Evolutionary conservation across 2,329 filamentous ascomycete genomes (phyloP), one percentile per base, ranked within the genome.

Genomic region (Ophioceras dolichostomum): DNA sequence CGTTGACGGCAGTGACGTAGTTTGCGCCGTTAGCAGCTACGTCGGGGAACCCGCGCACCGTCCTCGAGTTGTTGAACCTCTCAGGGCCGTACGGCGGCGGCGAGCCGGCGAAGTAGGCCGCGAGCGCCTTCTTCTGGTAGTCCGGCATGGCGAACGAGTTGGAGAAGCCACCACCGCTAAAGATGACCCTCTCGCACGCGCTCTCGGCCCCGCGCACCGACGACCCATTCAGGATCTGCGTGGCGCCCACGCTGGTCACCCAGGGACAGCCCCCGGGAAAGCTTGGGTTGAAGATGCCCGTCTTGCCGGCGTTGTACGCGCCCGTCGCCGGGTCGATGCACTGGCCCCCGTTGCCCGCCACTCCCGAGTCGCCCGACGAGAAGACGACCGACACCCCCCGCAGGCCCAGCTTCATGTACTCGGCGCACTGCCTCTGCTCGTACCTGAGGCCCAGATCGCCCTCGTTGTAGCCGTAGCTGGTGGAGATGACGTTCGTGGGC

Each of bases 371-470:
- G n/a, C 67, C 68, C 3, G 60, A 64, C 1, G 67, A 65, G 45
- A 65, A 69, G 24, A 73, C 41, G 13, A 75, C 53, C 2, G 64
- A 63, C 10, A 70, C 58, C 16, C 68, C 69, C 46, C 63, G 62
- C 27, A 73, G 60, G 14, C 64, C 68, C 2, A 74, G 61, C 55
- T 75, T 74, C 62, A 73, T 63, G 50, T 68, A 73, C 55, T 73
- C 68, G 39, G 59, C 53, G 48, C 70, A 74, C 51, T 75, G 70
- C 3, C 70, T 58, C 34, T 57, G 45, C 42, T 67, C 61, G 47
- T 74, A 75, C 39, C 53, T 55, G 5, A 57, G 54, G 1, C 65
- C 61, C 7, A 68, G 53, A 36, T 65, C 62, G n/a, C 56, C 61
- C 53, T 75, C 70, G 43, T 67, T 65, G 44, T 66, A 65, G 10